A percentile compares a stretch with the other conserved stretches of the same genome.
These are phyloP conservation scores for Acrasis kona DNA, from an alignment of 78 protist genomes.

Conservation along the genomic window DNA sequence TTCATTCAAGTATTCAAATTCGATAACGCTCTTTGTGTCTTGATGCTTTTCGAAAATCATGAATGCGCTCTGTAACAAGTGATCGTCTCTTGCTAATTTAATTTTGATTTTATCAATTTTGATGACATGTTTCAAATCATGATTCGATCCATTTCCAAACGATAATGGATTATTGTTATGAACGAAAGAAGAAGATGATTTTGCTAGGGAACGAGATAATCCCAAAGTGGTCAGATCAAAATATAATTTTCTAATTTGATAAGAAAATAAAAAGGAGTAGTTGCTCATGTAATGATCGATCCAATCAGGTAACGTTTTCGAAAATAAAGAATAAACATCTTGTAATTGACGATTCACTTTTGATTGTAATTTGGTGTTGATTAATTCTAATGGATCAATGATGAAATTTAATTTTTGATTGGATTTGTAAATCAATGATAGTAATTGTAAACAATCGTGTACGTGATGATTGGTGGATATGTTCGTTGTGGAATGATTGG, in stretches of 20 bases:
- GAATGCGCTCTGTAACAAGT: conserved; percentile 24
- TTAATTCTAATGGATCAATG: background rate
- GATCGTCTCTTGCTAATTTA: conserved; percentile 20
- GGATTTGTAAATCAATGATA: too few species aligned
- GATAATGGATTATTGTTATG: too few species aligned
- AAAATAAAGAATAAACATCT: background rate
- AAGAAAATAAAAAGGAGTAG: background rate
- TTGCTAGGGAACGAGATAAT: background rate
- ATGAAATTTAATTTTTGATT: background rate
- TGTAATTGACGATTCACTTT: background rate
- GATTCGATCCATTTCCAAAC: too few species aligned
- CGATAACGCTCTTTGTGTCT: conserved; percentile 18
- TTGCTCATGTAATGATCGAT: background rate
- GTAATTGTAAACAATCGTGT: too few species aligned
- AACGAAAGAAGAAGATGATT: too few species aligned
- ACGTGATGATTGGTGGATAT: too few species aligned
- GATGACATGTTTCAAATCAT: too few species aligned
- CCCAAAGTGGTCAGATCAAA: conserved; percentile 26
- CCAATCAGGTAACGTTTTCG: conserved; percentile 12
- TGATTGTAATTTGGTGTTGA: background rate
- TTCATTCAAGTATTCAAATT: conserved; percentile 56
- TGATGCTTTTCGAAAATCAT: conserved; percentile 19
- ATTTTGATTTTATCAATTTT: conserved; percentile 31
- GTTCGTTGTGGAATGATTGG: too few species aligned
- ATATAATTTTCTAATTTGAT: background rate